Base-by-base conservation (phyloP, 331 rosid genomes). In the Acacia concinna region DNA sequence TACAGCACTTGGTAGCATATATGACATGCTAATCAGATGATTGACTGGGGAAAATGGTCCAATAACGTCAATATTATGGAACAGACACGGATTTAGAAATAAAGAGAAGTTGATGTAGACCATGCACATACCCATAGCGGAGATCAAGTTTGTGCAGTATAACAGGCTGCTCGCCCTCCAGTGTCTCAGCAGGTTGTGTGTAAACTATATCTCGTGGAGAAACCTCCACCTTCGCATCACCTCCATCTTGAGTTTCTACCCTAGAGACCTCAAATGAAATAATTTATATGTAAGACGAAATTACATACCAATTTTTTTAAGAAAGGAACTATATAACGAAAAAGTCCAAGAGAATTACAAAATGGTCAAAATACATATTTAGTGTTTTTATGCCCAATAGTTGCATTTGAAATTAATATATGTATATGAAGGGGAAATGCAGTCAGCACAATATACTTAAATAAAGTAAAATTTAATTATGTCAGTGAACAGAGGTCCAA, bases 191-290 rank as follows among this genome's bases (percentile, higher is more conserved):
- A 64, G 93, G 81, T 87, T 96, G 93, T 83, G 93, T 86, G 69
- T 91, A 96, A 80, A 93, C 27, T 78, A 96, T 89, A 82, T 96
- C 99, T 87, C 99, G 97, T 27, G 99, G 99, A 83, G 94, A 93
- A 87, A 85, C 87, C 79, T 93, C 98, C 76, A 96, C 89, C 86
- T 89, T 96, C 18, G 99, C 96, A 85, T 96, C 94, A 74, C 98
- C 98, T 79, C 91, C 98, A 86, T 96, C 99, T 83, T 96, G 98
- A 56, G 99, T 91, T 86, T 96, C 99, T 78, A 85, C 97, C 99
- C 99, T 96, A 81, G 65, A 76, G 81, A 40, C 64, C 84, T 81
- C 85, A 85, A 82, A 76, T 71, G 77, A 70, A 76, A 80, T 40
- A 81, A 83, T 73, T 65, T 66, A 47, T 41, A 64, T 37, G 18